These are phyloP conservation scores for Cercospora citrullina DNA, from an alignment of 2,329 filamentous ascomycete genomes.

Conservation along the genomic window DNA sequence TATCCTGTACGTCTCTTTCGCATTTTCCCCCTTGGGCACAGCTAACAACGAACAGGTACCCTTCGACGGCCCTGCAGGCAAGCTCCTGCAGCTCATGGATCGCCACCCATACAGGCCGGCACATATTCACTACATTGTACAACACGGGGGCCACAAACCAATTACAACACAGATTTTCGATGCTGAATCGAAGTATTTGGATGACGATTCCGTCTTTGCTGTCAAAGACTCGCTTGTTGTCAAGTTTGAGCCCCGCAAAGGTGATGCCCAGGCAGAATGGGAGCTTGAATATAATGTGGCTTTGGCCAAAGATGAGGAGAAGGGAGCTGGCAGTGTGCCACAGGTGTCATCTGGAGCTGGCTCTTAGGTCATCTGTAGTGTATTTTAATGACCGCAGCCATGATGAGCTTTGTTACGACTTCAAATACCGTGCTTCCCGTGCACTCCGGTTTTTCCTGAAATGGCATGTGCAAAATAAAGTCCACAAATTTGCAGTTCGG, in stretches of 20 bases:
- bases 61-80: conserved; percentile 43
- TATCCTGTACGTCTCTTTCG: conserved; percentile 18
- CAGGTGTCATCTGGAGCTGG: conserved; percentile 8
- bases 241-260: conserved; percentile 56
- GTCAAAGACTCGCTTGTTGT: conserved; percentile 54
- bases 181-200: conserved; percentile 26
- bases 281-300: conserved; percentile 25
- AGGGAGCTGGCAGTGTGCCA: conserved; percentile 10
- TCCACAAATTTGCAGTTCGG: neutral
- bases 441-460: neutral
- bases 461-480: neutral
- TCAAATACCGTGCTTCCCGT: neutral
- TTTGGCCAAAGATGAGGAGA: conserved; percentile 31
- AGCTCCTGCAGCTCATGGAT: conserved; percentile 59
- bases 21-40: neutral
- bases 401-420: neutral
- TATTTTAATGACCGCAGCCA: neutral
- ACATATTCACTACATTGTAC: conserved; percentile 55
- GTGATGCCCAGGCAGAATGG: conserved; percentile 44
- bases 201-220: conserved; percentile 22
- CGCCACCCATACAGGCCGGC: conserved; percentile 63
- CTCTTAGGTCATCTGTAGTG: neutral
- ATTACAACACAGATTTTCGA: conserved; percentile 81
- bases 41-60: conserved; percentile 33
- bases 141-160: conserved; percentile 60